Base-by-base conservation (phyloP, 1,284 basidiomycete species). In the Papiliotrema laurentii region DNA sequence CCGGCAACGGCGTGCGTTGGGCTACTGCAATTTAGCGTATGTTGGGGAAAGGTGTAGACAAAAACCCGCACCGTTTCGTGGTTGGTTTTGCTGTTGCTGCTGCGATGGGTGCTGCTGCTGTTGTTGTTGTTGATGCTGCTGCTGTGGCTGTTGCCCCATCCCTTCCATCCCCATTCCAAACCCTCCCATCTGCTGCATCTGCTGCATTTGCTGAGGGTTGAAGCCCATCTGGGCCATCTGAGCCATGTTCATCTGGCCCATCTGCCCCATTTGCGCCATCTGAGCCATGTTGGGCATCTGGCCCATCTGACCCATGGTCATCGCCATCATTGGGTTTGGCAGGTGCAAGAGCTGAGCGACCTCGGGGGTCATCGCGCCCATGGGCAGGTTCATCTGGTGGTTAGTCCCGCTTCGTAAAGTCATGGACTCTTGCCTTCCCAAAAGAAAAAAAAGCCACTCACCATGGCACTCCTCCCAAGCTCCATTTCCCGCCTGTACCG, bases 401-500 rank as follows among this genome's bases (percentile, higher is more conserved):
- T n/a, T 4, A 36, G 42, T 26, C 4, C 1, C 13, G 4, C n/a
- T n/a, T n/a, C n/a, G 13, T 11, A 21, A 11, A 9, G 35, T 19
- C 30, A 10, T 33, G 9, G 30, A 33, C 30, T 33, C 30, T n/a
- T n/a, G 9, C 30, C 10, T 36, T 7, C 14, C 34, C 14, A 11
- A 36, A 9, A 31, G 30, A 31, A 9, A 31, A 31, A 31, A 10
- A 31, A 16, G 30, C 30, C 30, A 64, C 73, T 62, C 43, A 75
- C 73, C 47, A 74, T 60, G 10, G 65, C 65, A 22, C 68, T 56
- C 2, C 69, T 53, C 0, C 73, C 84, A 45, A 81, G 81, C 5
- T 88, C 86, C 58, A 94, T 77, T 51, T 89, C 86, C 35, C 86
- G 79, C 63, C 92, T 80, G 61, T 89, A 84, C 68, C 87, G 85